A percentile compares a stretch with the other conserved stretches of the same genome.
phyloP scores from a whole-genome alignment of 2,329 filamentous ascomycete genomes.

The Sporothrix schenckii region DNA sequence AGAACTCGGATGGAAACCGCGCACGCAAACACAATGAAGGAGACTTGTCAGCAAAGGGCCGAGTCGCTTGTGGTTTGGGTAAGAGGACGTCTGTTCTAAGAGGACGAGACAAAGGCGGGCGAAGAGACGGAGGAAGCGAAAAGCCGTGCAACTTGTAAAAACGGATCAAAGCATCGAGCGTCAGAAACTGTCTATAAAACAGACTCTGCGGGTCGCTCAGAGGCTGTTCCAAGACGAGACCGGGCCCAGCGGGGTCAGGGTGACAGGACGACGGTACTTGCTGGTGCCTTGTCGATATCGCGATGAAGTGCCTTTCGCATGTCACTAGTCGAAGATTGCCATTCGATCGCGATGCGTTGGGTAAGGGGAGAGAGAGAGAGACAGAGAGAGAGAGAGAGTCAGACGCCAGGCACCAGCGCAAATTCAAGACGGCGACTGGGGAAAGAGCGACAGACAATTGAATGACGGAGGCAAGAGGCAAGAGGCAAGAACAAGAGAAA shows the following conservation, averaged over 20 bases:
- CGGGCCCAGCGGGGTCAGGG: background rate
- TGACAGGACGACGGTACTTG: background rate
- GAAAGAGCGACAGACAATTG: background rate
- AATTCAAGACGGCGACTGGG: background rate
- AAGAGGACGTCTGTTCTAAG: background rate
- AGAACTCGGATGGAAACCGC: background rate
- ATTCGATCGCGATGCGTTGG: background rate
- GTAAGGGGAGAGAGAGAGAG: background rate
- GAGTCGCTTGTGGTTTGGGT: background rate
- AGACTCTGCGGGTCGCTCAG: background rate
- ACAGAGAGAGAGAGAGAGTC: background rate
- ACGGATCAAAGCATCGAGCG: background rate
- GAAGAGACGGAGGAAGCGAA: background rate
- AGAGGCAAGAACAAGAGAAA: background rate
- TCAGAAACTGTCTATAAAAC: background rate
- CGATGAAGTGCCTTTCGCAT: background rate
- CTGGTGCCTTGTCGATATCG: background rate
- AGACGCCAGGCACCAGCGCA: conserved; percentile 10
- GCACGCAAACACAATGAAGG: background rate
- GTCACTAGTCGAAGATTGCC: background rate
- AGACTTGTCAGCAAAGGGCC: background rate
- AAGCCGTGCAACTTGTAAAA: background rate
- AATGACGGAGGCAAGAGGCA: background rate
- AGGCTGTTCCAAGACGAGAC: background rate
- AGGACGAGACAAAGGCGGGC: background rate